Evolutionary conservation across 495 filamentous ascomycete species (phyloP), one percentile per base, ranked within the genome.

Genomic region (Penicillium ochrochloron): DNA sequence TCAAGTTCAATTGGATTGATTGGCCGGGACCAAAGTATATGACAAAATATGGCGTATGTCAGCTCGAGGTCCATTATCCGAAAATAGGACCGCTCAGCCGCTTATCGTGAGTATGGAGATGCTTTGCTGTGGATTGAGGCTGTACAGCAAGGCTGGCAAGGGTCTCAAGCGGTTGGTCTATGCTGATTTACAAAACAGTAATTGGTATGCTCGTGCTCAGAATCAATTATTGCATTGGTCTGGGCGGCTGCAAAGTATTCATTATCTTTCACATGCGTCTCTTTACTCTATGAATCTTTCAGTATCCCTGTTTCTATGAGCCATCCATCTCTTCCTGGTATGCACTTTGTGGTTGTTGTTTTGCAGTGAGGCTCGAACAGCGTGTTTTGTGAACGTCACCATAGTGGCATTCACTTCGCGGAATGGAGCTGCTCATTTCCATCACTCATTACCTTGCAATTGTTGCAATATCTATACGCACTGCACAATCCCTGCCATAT

Each of bases 401-500:
- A 53, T 65, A 57, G 63, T 61, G 63, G 58, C 58, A 65, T 65
- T 57, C 31, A 57, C 63, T 61, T 31, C 52, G 42, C 63, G 25
- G 52, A 27, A 65, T 65, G 63, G 31, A 57, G 58, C 52, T 52
- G 41, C 52, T 51, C 51, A 61, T 58, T 61, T 57, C 52, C 51
- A 57, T 61, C 23, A 34, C 58, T 17, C 34, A 27, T 29, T 61
- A 65, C 33, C 52, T 65, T 65, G 63, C 58, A n/a, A 57, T 65
- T 61, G 31, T 61, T 57, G 58, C 63, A 57, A 31, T 61, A 61
- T 60, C 25, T 57, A 58, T 65, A 64, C 62, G 31, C 29, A 50
- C 56, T 60, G 62, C 35, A 57, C 44, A 53, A 48, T 60, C 69
- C 25, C 31, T 72, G 44, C 64, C 61, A 57, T 72, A 70, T 56